These are phyloP conservation scores for Calonectria ilicicola DNA, from an alignment of 2,329 filamentous ascomycete genomes.

Conservation along the genomic window DNA sequence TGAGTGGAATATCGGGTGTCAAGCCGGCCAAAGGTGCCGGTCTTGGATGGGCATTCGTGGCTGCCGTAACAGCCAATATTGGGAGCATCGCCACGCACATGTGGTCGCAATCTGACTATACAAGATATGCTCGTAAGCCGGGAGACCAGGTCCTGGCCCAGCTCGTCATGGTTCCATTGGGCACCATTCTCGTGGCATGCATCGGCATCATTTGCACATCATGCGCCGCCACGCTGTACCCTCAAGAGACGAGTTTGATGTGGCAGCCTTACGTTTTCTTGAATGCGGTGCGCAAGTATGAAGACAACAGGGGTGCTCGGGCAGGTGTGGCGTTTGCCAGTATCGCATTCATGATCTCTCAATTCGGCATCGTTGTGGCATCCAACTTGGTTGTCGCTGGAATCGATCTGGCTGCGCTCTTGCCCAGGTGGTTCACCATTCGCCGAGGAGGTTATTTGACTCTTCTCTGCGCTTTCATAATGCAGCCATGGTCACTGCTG, in stretches of 20 bases:
- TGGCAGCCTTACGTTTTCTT: conserved; percentile 43
- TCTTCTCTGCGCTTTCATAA: conserved; percentile 33
- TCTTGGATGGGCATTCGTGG: conserved; percentile 43
- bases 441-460: conserved; percentile 3
- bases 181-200: conserved; percentile 36
- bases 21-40: conserved; percentile 29
- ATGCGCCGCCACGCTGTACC: conserved; percentile 42
- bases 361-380: conserved; percentile 26
- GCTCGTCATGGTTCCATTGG: conserved; percentile 39
- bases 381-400: conserved; percentile 13
- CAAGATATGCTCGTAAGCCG: conserved; percentile 44
- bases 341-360: conserved; percentile 29
- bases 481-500: conserved; percentile 37
- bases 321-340: conserved; percentile 27
- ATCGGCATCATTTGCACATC: conserved; percentile 47
- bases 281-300: conserved; percentile 30
- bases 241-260: conserved; percentile 35
- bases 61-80: conserved; percentile 44
- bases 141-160: conserved; percentile 45
- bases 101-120: conserved; percentile 46
- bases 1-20: conserved; percentile 23
- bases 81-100: conserved; percentile 45
- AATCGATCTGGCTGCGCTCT: conserved; percentile 13
- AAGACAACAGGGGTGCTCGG: conserved; percentile 5
- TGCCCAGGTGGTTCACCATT: conserved; percentile 15